Base-by-base conservation (phyloP, 1,284 basidiomycete genomes). In the Sporisorium iseilematis-ciliati region DNA sequence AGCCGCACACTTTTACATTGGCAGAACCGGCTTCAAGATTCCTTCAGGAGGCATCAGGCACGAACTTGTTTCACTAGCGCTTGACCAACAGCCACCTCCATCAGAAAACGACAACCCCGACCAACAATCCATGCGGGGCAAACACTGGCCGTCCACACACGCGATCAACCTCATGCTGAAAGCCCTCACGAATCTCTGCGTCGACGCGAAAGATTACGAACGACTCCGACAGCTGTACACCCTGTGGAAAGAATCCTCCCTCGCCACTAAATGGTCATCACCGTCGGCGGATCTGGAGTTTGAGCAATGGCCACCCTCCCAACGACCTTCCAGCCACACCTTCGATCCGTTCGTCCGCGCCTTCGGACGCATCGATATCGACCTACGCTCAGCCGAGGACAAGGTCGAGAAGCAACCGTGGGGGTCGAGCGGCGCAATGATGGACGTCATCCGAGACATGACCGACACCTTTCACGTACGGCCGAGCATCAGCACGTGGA, bases 141-240 rank as follows among this genome's bases (percentile, higher is more conserved):
- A 54, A 25, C 55, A 56, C n/a, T 77, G 69, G 75, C 75, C 75
- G 0, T 66, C 65, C 14, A 77, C 69, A 16, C 75, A 73, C 45
- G 62, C 75, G 3, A 67, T 73, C 49, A 73, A 69, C 48, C 57
- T 73, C n/a, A 54, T 65, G 49, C 58, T 77, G 11, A 65, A 51
- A 7, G 70, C 70, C 3, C 33, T 77, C 12, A 53, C 43, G 4
- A 57, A 45, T 1, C 5, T 49, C 2, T 77, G 75, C 38, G 25
- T 73, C 2, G 57, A 77, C 1, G 29, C 58, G 1, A 49, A 65
- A 23, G 75, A 73, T 33, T 70, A 63, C 35, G 23, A n/a, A 7
- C 59, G 65, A 14, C 57, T 77, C 4, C 16, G 11, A 10, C 54
- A 51, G 11, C 56, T 67, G 0, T 77, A 77, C 21, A 8, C 18